Evolutionary conservation across 345 rosid genomes (phyloP).

Genomic region (Cardamine occulta): DNA sequence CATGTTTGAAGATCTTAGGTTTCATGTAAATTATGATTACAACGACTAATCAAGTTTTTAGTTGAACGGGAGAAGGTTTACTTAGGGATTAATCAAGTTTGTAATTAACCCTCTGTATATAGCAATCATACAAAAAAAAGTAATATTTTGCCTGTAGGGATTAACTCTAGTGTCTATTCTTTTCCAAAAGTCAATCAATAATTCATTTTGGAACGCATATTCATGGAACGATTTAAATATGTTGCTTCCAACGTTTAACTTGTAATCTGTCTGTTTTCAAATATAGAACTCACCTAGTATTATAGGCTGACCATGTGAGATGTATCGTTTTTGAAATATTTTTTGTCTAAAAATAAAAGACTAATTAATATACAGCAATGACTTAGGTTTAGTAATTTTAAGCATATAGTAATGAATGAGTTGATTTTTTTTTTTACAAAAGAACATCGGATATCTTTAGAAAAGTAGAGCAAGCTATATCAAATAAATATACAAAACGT

Average conservation of each 20-base stretch:
- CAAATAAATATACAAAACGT: neutral
- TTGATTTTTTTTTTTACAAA: neutral
- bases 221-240: neutral
- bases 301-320: conserved; percentile 16
- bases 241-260: neutral
- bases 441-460: neutral
- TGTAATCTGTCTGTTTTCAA: neutral
- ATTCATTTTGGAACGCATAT: neutral
- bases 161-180: neutral
- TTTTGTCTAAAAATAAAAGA: neutral
- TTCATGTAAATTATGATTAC: too few relatives aligned
- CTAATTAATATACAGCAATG: neutral
- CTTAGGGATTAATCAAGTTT: too few relatives aligned
- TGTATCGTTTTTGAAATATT: neutral
- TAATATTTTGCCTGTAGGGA: neutral
- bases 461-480: neutral
- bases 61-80: too few relatives aligned
- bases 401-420: neutral
- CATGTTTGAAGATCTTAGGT: too few relatives aligned
- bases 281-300: conserved; percentile 1
- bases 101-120: neutral
- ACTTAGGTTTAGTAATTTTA: neutral
- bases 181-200: neutral
- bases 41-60: neutral
- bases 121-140: neutral